Conservation (phyloP, 495 filamentous ascomycete genomes). For the Trichoderma asperelloides region DNA sequence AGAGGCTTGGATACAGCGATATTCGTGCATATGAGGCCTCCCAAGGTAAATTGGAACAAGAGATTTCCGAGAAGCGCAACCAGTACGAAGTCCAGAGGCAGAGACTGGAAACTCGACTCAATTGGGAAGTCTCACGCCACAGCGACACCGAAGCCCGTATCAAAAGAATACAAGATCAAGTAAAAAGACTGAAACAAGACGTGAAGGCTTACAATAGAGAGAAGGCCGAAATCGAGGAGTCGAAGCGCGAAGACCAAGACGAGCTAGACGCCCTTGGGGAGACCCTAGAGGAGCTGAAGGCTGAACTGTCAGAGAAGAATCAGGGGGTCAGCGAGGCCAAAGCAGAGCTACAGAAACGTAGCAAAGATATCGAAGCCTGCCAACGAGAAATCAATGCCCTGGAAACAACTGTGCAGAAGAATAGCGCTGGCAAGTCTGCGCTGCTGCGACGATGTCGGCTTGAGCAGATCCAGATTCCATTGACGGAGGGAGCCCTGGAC, state of each 20-base stretch:
- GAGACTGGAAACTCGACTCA: constrained; percentile 66
- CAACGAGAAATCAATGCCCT: constrained; percentile 66
- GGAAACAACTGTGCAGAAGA: constrained; percentile 75
- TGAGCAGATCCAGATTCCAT: constrained; percentile 81
- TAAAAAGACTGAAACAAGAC: constrained; percentile 53
- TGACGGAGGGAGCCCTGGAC: constrained; percentile 73
- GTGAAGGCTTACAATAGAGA: constrained; percentile 63
- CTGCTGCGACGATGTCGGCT: constrained; percentile 84
- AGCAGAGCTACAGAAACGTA: constrained; percentile 74
- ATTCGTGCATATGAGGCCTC: constrained; percentile 91
- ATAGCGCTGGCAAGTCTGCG: constrained; percentile 71
- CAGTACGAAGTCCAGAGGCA: constrained; percentile 80
- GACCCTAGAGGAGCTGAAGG: constrained; percentile 56
- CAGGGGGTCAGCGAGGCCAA: constrained; percentile 77
- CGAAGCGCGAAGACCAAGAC: constrained; percentile 60
- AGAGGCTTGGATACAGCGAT: constrained; percentile 72
- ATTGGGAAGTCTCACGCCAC: constrained; percentile 65
- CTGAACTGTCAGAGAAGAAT: constrained; percentile 54
- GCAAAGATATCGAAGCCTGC: constrained; percentile 69
- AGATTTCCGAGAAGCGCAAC: constrained; percentile 74
- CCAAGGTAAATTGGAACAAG: constrained; percentile 83
- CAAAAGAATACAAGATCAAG: constrained; percentile 52
- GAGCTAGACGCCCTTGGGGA: constrained; percentile 70
- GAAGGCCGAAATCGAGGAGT: constrained; percentile 63
- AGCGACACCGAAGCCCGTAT: constrained; percentile 62